Evolutionary conservation across 1,284 basidiomycete species (phyloP).

Genomic region (Ceratobasidium sp.): DNA sequence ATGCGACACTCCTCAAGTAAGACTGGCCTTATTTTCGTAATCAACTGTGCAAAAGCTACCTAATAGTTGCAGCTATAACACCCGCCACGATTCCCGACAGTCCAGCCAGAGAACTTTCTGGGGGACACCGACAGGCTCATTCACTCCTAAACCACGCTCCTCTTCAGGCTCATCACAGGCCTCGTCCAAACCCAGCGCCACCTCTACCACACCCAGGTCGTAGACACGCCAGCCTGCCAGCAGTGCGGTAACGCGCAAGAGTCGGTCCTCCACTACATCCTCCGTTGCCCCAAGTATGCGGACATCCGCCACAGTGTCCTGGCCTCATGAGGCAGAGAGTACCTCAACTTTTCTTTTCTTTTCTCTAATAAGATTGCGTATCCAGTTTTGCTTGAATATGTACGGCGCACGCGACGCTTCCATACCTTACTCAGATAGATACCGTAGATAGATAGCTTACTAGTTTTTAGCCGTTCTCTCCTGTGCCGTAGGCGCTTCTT

Average conservation of each 20-base stretch:
- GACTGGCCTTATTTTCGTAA: too few species aligned
- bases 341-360: too few species aligned
- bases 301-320: too few species aligned
- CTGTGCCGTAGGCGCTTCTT: too few species aligned
- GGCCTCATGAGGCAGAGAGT: too few species aligned
- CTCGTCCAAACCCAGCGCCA: slow-evolving; percentile 5
- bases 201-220: slow-evolving; percentile 2
- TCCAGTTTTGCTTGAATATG: too few species aligned
- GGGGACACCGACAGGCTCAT: not conserved
- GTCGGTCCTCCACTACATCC: not conserved
- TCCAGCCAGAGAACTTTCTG: not conserved
- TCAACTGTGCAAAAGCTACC: too few species aligned
- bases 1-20: too few species aligned
- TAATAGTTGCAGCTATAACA: too few species aligned
- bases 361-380: too few species aligned
- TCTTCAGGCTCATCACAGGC: slow-evolving; percentile 9
- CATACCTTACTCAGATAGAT: not conserved
- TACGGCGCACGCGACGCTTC: not conserved
- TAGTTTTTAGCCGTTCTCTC: too few species aligned
- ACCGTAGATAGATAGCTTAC: too few species aligned
- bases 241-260: not conserved
- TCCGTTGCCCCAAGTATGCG: not conserved
- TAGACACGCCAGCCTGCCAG: not conserved
- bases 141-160: not conserved
- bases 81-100: not conserved